Base-by-base conservation (phyloP, 1,139 yeast species). In the Kodamaea fungicola region DNA sequence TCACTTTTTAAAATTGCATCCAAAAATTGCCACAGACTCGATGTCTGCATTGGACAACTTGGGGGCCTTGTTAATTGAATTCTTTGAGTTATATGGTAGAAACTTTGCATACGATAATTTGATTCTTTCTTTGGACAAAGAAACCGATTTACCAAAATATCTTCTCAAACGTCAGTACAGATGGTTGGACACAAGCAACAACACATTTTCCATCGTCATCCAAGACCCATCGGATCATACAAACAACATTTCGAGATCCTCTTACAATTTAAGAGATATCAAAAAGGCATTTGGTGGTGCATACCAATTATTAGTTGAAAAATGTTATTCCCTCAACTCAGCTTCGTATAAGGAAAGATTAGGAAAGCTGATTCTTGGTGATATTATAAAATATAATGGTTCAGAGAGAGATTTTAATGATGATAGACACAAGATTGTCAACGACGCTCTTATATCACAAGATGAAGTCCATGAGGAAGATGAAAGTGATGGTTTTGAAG, bases 281-380 rank as follows among this genome's bases (percentile, higher is more conserved):
- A 86, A 85, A 52, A 82, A 87, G 50, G 88, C 97, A 0, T 89
- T 92, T 65, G 83, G 85, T 8, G 97, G 96, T 24, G 98, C 97
- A 0, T 90, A 76, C 59, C 96, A 88, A 53, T 59, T 89, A 35
- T 64, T 92, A 30, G 78, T 82, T 1, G 84, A 83, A 50, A 78
- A 78, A 49, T 85, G 95, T 53, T 85, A 80, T 55, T 65, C 62
- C 31, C 59, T 77, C 47, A 59, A 74, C 46, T 53, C 63, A n/a
- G 79, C 88, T 1, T 68, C 87, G 0, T 83, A 81, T 56, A 83
- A 76, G 51, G 74, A 77, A 31, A 64, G 96, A 41, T 52, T 82
- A 8, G 92, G 92, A 0, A 77, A 78, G 55, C 84, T 88, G 48
- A 83, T 88, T 13, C 59, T 88, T 38, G 96, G 96, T 2, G 86